Evolutionary conservation across 2,329 filamentous ascomycete genomes (phyloP), one percentile per base, ranked within the genome.

Genomic region (Fusarium paranaense): DNA sequence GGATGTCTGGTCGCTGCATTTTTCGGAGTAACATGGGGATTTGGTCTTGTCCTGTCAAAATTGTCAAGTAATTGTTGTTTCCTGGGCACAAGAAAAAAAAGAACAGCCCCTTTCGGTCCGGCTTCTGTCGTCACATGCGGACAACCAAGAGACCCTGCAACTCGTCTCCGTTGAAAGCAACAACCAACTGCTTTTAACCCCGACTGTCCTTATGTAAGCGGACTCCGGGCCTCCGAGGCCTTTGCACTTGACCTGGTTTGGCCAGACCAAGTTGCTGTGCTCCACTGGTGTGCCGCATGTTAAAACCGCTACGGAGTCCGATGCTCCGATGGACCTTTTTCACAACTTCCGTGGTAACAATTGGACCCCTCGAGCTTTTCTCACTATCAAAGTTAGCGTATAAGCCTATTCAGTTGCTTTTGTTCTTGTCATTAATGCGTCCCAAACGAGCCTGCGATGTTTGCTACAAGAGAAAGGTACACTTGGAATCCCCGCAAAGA

Each of bases 1-100:
- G 2, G 84, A 86, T 77, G 80, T 84, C 13, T 74, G 71, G 69
- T 62, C 40, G 22, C 66, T 86, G 65, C 50, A 10, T 18, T 75
- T 77, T 54, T 60, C 32, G 13, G 32, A 22, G 54, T 57, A 57
- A 32, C 54, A 30, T n/a, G 6, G 18, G 25, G 3, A n/a, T 27
- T 30, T 18, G 6, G 18, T 30, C 47, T 47, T n/a, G 18, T n/a
- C 20, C 9, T 11, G 18, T 27, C 22, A 47, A 47, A 27, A 47
- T 47, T 47, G 42, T 16, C 22, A 27, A 47, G 22, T 16, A 27
- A 25, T 47, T 47, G 14, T 25, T 25, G 16, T 47, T 47, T 16
- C 14, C 25, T 5, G 22, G 22, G 22, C 14, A n/a, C 10, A 52
- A 32, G 18, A 16, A 14, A n/a, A 10, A 32, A 32, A 13, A 32